phyloP scores from a whole-genome alignment of 2,329 filamentous ascomycete genomes.

The Camptophora hylomeconis region DNA sequence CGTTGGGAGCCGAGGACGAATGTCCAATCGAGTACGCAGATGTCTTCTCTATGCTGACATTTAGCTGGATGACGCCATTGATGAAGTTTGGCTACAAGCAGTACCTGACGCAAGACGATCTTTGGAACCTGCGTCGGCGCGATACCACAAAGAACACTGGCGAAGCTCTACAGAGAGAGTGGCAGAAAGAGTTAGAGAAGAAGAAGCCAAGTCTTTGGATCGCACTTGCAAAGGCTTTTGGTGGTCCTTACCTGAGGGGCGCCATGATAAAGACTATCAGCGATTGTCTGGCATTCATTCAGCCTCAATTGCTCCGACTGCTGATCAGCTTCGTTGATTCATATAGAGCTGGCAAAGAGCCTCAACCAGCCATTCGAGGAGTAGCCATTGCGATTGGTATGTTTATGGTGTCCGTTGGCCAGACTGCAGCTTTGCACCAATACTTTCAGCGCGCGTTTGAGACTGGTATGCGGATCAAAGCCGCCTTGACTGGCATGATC shows the following conservation, averaged over 20 bases:
- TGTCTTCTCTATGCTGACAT: constrained; percentile 84
- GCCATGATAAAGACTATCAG: constrained; percentile 81
- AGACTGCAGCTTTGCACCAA: constrained; percentile 87
- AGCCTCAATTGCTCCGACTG: constrained; percentile 77
- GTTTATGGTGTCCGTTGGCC: constrained; percentile 74
- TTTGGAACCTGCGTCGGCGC: constrained; percentile 76
- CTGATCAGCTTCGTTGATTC: constrained; percentile 78
- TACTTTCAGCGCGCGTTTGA: constrained; percentile 95
- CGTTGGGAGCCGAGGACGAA: constrained; percentile 54
- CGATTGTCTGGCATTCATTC: constrained; percentile 72
- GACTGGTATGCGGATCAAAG: constrained; percentile 93
- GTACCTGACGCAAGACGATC: constrained; percentile 83
- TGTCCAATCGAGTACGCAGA: constrained; percentile 77
- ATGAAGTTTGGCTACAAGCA: constrained; percentile 92
- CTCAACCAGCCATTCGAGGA: constrained; percentile 70
- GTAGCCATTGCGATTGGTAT: constrained; percentile 80
- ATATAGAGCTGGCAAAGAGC: constrained; percentile 45
- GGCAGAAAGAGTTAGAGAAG: constrained; percentile 61
- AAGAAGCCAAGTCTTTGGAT: constrained; percentile 75
- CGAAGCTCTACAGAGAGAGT: constrained; percentile 56
- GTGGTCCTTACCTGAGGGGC: constrained; percentile 68
- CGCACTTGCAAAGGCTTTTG: constrained; percentile 71
- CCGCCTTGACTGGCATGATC: constrained; percentile 75
- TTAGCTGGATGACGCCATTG: constrained; percentile 97
- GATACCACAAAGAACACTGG: constrained; percentile 70